phyloP scores from a whole-genome alignment of 2,329 filamentous ascomycete species.

The Talaromyces amestolkiae region DNA sequence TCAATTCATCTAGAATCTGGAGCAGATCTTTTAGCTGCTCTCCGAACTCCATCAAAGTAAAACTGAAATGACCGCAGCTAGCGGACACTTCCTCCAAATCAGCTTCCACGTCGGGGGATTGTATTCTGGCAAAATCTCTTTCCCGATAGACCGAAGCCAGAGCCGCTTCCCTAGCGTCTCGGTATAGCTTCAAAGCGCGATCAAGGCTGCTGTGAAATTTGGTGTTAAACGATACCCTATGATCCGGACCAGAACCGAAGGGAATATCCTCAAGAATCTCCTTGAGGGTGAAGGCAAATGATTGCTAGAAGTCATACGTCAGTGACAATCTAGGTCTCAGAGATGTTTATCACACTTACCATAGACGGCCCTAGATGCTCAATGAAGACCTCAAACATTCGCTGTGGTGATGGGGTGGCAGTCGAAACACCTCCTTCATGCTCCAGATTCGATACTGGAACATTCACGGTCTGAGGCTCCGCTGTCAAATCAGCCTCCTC shows the following conservation, averaged over 20 bases:
- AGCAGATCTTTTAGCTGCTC: slow-evolving; percentile 84
- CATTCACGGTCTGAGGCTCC: slow-evolving; percentile 19
- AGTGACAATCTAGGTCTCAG: slow-evolving; percentile 4
- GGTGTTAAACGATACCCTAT: slow-evolving; percentile 70
- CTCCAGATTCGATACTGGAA: slow-evolving; percentile 16
- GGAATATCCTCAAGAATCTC: slow-evolving; percentile 85
- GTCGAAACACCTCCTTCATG: slow-evolving; percentile 15
- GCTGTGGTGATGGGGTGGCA: slow-evolving; percentile 54
- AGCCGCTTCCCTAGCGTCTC: slow-evolving; percentile 70
- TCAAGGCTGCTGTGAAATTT: slow-evolving; percentile 76
- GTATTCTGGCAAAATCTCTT: slow-evolving; percentile 67
- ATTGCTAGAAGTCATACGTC: slow-evolving; percentile 57
- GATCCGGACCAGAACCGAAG: slow-evolving; percentile 67
- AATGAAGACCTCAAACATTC: slow-evolving; percentile 92
- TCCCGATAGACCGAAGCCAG: slow-evolving; percentile 76
- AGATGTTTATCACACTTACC: slow-evolving; percentile 39
- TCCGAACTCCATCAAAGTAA: slow-evolving; percentile 84
- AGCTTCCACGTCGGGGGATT: slow-evolving; percentile 74
- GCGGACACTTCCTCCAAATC: slow-evolving; percentile 97
- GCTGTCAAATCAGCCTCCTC: slow-evolving; percentile 56
- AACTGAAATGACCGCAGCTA: slow-evolving; percentile 96
- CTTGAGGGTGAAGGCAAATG: slow-evolving; percentile 84
- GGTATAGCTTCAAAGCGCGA: slow-evolving; percentile 78
- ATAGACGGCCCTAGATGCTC: slow-evolving; percentile 85
- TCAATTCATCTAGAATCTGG: slow-evolving; percentile 79